Evolutionary conservation across 441 rosid genomes (phyloP).

Genomic region (Populus hybrid): DNA sequence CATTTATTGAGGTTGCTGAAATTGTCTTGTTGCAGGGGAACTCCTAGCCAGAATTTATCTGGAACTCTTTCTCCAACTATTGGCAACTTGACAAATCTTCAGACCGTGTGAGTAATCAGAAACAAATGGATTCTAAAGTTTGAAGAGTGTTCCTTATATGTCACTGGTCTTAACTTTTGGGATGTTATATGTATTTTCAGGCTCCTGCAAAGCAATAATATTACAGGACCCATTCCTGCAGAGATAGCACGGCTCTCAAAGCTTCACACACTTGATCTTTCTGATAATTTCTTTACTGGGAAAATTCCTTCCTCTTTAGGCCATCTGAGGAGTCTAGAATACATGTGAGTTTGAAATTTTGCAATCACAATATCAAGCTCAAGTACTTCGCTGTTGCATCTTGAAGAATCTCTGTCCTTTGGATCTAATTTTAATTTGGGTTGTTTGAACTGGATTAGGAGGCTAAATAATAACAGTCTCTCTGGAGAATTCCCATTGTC

Average conservation of each 20-base stretch:
- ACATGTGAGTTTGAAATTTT: slow-evolving; percentile 55
- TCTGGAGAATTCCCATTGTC: slow-evolving; percentile 63
- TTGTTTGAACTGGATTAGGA: slow-evolving; percentile 44
- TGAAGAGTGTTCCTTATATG: background rate
- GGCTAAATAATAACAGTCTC: slow-evolving; percentile 88
- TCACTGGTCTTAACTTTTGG: slow-evolving; percentile 9
- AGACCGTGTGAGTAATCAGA: slow-evolving; percentile 65
- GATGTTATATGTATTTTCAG: slow-evolving; percentile 34
- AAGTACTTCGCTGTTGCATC: background rate
- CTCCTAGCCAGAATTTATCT: slow-evolving; percentile 93
- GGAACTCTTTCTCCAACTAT: slow-evolving; percentile 95
- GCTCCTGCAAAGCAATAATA: slow-evolving; percentile 88
- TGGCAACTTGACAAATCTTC: slow-evolving; percentile 89
- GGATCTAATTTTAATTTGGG: slow-evolving; percentile 8
- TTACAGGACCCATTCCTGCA: slow-evolving; percentile 72
- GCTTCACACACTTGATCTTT: slow-evolving; percentile 90
- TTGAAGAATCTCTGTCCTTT: background rate
- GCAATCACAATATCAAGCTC: background rate
- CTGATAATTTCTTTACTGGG: slow-evolving; percentile 67
- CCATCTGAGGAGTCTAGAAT: slow-evolving; percentile 59
- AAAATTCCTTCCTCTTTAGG: slow-evolving; percentile 65
- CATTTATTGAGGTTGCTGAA: slow-evolving; percentile 12
- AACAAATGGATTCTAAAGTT: background rate
- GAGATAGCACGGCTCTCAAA: slow-evolving; percentile 71
- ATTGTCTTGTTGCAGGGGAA: slow-evolving; percentile 55